These are phyloP conservation scores for Schwanniomyces pseudopolymorphus DNA, from an alignment of 805 yeast species.

Conservation along the genomic window DNA sequence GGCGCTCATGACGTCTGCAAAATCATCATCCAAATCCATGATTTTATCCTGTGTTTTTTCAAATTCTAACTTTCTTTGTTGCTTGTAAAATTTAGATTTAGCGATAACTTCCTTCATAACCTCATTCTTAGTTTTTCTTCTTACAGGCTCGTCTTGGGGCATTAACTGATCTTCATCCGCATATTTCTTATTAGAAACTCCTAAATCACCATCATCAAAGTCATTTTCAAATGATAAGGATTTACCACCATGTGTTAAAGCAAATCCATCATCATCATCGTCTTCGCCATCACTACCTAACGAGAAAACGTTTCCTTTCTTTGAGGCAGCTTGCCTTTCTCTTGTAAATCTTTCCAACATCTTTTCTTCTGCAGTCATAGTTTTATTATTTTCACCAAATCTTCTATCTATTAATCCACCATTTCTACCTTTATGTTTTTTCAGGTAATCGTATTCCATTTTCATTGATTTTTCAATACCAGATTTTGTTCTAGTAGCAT, in stretches of 20 bases:
- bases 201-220: conserved; percentile 39
- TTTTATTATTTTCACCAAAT: conserved; percentile 80
- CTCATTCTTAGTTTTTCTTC: conserved; percentile 76
- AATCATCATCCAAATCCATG: conserved; percentile 68
- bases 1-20: conserved; percentile 66
- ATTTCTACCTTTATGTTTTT: conserved; percentile 61
- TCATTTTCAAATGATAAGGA: conserved; percentile 57
- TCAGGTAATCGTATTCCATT: conserved; percentile 65
- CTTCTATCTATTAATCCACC: conserved; percentile 85
- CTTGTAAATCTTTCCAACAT: conserved; percentile 93
- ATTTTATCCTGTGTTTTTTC: conserved; percentile 60
- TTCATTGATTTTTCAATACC: conserved; percentile 42
- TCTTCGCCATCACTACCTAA: conserved; percentile 77
- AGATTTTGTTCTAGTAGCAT: conserved; percentile 30
- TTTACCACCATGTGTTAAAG: conserved; percentile 79
- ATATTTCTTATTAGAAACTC: conserved; percentile 24
- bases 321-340: conserved; percentile 70
- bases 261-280: conserved; percentile 46
- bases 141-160: conserved; percentile 38
- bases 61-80: conserved; percentile 69
- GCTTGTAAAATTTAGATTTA: conserved; percentile 74
- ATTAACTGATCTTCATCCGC: conserved; percentile 35
- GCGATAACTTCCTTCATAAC: conserved; percentile 86
- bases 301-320: conserved; percentile 47
- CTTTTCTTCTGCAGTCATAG: conserved; percentile 82